Base-by-base conservation (phyloP, 176 grass and related monocot species). In the Phyllostachys edulis region DNA sequence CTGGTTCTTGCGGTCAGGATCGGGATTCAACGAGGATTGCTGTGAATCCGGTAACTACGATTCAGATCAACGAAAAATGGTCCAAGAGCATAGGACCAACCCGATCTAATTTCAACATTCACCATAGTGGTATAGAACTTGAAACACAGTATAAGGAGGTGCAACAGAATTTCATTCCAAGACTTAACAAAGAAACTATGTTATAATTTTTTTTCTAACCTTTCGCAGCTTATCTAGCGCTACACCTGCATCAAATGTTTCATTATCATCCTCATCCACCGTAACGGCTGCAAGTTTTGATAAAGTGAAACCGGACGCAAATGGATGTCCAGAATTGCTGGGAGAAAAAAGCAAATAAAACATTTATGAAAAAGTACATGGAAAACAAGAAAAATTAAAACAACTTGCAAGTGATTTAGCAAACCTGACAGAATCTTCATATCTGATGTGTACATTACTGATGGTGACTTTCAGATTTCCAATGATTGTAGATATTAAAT, bases 381-480 rank as follows among this genome's bases (percentile, higher is more conserved):
- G 36, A 93, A 70, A 85, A 89, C 44, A 76, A 81, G 4, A 81
- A 9, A 73, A 75, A 45, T 12, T 75, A 89, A 62, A 81, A 59
- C 15, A 67, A 51, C 73, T 77, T 80, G 63, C 45, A 36, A 47
- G 32, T 75, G 13, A 84, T 63, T 71, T 40, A 60, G 61, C 69
- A 73, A 80, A 97, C 96, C 96, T 98, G 83, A 93, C 59, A 87
- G 93, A 90, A 81, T 98, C 96, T 86, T 98, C 96, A 84, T 95
- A 98, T 92, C 96, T 94, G 78, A 98, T 93, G 80, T 98, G 96
- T 60, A 98, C 93, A 50, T 98, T 95, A 85, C 93, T 95, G 60
- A 98, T 95, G 69, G 93, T 98, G 78, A 98, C 89, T 95, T 98
- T 98, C 64, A 98, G 91, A 78, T 98, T 98, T 84, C 96, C 96